phyloP scores from a whole-genome alignment of 192 early-diverging fungal genomes.

The Lobosporangium transversale region DNA sequence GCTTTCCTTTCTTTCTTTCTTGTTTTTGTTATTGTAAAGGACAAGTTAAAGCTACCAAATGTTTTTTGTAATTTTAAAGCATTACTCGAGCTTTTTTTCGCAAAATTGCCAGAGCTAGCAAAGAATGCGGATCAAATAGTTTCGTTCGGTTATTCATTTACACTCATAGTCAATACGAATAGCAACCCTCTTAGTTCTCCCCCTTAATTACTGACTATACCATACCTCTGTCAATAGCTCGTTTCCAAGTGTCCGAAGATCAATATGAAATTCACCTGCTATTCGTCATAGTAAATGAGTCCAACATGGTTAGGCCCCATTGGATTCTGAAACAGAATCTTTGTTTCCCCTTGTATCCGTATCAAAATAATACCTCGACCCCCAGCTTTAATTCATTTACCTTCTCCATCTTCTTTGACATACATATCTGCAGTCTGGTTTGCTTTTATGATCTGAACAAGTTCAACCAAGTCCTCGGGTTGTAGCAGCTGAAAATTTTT shows the following conservation, averaged over 20 bases:
- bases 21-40: too few relatives aligned
- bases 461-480: slow-evolving; percentile 44
- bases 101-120: slow-evolving; percentile 38
- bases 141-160: neutral
- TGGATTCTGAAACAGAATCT: neutral
- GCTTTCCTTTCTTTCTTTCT: too few relatives aligned
- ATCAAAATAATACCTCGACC: too few relatives aligned
- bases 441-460: slow-evolving; percentile 51
- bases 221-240: slow-evolving; percentile 35
- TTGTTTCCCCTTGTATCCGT: neutral
- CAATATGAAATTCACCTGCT: slow-evolving; percentile 56
- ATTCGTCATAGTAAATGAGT: neutral
- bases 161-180: neutral
- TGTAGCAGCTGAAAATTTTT: slow-evolving; percentile 53
- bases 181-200: neutral
- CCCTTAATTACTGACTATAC: too few relatives aligned
- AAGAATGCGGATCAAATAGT: neutral
- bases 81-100: slow-evolving; percentile 16
- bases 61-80: too few relatives aligned
- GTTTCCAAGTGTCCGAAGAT: slow-evolving; percentile 52
- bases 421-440: slow-evolving; percentile 56
- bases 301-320: too few relatives aligned
- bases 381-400: too few relatives aligned
- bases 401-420: slow-evolving; percentile 55
- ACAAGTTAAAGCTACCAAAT: too few relatives aligned